Conservation (phyloP, 2,329 filamentous ascomycete species). For the Aspergillus caelatus region DNA sequence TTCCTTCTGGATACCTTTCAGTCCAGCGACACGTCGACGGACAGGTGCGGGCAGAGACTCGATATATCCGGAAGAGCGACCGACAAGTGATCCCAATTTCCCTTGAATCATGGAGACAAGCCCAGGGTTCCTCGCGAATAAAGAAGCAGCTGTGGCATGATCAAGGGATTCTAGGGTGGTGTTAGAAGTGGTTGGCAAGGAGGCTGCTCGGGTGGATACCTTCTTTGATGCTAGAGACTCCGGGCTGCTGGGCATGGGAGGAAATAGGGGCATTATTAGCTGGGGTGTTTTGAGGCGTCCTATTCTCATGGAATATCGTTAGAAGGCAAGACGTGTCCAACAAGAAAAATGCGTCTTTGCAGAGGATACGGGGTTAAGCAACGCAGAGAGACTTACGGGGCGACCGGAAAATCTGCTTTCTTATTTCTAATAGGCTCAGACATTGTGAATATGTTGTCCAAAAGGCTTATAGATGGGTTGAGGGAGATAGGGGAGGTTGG, state of each 20-base stretch:
- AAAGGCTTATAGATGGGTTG: slow-evolving; percentile 13
- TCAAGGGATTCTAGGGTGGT: slow-evolving; percentile 78
- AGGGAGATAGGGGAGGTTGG: slow-evolving; percentile 20
- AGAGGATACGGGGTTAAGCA: slow-evolving; percentile 1
- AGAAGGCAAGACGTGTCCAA: slow-evolving; percentile 14
- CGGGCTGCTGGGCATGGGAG: slow-evolving; percentile 93
- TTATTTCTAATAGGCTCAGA: slow-evolving; percentile 71
- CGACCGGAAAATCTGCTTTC: slow-evolving; percentile 63
- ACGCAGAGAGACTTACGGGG: slow-evolving; percentile 59
- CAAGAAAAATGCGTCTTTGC: slow-evolving; percentile 15
- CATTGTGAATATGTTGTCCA: slow-evolving; percentile 47
- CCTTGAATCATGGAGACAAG: slow-evolving; percentile 98
- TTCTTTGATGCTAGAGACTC: slow-evolving; percentile 94
- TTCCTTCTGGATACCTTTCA: slow-evolving; percentile 98
- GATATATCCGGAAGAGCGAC: slow-evolving; percentile 95
- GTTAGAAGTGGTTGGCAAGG: slow-evolving; percentile 17
- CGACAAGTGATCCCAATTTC: slow-evolving; percentile 89
- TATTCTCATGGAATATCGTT: slow-evolving; percentile 49
- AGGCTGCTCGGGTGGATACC: slow-evolving; percentile 60
- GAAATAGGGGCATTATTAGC: slow-evolving; percentile 95
- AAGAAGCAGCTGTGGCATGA: slow-evolving; percentile 79
- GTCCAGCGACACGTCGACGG: slow-evolving; percentile 87
- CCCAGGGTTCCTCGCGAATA: slow-evolving; percentile 94
- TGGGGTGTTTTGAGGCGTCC: slow-evolving; percentile 98
- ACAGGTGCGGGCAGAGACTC: slow-evolving; percentile 90